Evolutionary conservation across 1,139 yeast genomes (phyloP).

Genomic region (Geotrichum histeridarum): DNA sequence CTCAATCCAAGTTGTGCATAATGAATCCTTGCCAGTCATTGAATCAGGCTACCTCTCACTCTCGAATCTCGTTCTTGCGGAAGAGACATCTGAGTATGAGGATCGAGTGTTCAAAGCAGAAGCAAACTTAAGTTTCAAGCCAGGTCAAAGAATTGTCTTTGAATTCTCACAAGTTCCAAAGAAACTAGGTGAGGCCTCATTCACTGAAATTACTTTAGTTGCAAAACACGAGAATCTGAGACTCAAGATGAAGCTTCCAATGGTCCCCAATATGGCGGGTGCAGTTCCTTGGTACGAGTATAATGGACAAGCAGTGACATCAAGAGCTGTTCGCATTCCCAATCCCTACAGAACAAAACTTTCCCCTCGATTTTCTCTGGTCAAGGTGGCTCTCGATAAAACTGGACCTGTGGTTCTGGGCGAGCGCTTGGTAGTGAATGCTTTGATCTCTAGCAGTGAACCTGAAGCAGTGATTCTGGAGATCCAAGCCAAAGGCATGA

Average conservation of each 20-base stretch:
- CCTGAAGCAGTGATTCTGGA: conserved; percentile 27
- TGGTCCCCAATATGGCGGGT: conserved; percentile 12
- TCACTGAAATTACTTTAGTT: not conserved
- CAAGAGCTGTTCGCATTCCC: conserved; percentile 3
- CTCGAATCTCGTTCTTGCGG: conserved; percentile 1
- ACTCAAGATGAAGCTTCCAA: conserved; percentile 4
- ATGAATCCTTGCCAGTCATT: conserved; percentile 12
- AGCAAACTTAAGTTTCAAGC: conserved; percentile 28
- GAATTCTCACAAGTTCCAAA: conserved; percentile 29
- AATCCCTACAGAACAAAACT: conserved; percentile 17
- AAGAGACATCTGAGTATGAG: conserved; percentile 5
- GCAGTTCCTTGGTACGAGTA: conserved; percentile 15
- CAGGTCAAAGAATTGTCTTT: conserved; percentile 24
- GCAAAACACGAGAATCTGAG: conserved; percentile 7
- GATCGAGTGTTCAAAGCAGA: conserved; percentile 12
- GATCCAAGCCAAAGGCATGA: conserved; percentile 24
- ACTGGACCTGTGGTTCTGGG: conserved; percentile 31
- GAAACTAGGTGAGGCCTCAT: conserved; percentile 24
- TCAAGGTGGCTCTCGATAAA: conserved; percentile 23
- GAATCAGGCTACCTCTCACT: not conserved
- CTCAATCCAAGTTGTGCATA: conserved; percentile 24
- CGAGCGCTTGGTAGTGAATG: conserved; percentile 26
- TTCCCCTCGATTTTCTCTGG: conserved; percentile 32
- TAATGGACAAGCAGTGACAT: not conserved
- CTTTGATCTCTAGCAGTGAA: conserved; percentile 31